phyloP scores from a whole-genome alignment of 768 basidiomycete species.

The Neoboletus subvelutipes region DNA sequence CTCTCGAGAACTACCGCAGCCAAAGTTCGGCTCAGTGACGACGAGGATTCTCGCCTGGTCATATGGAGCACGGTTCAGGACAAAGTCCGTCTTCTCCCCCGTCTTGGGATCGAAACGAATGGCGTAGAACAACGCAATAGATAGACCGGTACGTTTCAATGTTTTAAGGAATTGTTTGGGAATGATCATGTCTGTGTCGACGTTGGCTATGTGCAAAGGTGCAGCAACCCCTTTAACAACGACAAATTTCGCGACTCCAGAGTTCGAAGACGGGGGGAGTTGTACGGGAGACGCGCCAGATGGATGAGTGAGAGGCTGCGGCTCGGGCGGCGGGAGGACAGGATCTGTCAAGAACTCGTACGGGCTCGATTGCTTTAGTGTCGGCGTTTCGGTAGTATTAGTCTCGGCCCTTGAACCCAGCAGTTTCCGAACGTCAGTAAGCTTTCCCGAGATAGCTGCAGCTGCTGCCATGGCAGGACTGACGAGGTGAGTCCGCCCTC shows the following conservation, averaged over 20 bases:
- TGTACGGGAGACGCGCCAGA: slow-evolving; percentile 29
- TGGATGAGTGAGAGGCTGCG: slow-evolving; percentile 38
- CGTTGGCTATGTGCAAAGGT: slow-evolving; percentile 78
- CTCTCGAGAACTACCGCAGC: slow-evolving; percentile 87
- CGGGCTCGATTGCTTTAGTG: slow-evolving; percentile 68
- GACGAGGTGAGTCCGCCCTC: slow-evolving; percentile 86
- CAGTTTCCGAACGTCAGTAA: slow-evolving; percentile 83
- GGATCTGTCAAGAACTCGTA: slow-evolving; percentile 78
- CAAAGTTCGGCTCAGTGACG: slow-evolving; percentile 86
- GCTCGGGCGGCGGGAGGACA: slow-evolving; percentile 53
- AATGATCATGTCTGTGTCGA: slow-evolving; percentile 94
- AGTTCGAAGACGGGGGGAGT: slow-evolving; percentile 45
- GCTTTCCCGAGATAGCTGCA: slow-evolving; percentile 80
- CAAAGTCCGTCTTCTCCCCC: slow-evolving; percentile 78
- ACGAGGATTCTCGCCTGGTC: slow-evolving; percentile 76
- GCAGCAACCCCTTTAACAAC: slow-evolving; percentile 73
- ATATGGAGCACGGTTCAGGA: slow-evolving; percentile 80
- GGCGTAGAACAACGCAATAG: slow-evolving; percentile 80
- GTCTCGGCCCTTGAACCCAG: slow-evolving; percentile 48
- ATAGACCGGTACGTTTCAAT: slow-evolving; percentile 84
- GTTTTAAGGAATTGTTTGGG: slow-evolving; percentile 95
- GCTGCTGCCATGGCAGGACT: slow-evolving; percentile 93
- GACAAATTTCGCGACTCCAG: slow-evolving; percentile 60
- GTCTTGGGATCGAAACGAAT: slow-evolving; percentile 76
- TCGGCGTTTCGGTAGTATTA: slow-evolving; percentile 41